Conservation (phyloP, 495 filamentous ascomycete species). For the Penicillium silybi region DNA sequence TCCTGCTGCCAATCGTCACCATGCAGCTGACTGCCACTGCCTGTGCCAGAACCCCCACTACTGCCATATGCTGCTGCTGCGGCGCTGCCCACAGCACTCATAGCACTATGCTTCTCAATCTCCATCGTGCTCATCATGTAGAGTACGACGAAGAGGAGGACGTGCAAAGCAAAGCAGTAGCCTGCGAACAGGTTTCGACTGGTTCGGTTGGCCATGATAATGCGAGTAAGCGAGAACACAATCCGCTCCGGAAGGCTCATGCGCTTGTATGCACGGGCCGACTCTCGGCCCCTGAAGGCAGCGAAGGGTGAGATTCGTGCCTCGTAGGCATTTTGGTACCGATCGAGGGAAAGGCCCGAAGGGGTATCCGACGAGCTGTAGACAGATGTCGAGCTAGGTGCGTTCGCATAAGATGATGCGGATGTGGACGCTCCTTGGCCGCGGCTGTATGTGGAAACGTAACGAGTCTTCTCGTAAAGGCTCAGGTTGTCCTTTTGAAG, state of each 20-base stretch:
- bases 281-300: constrained; percentile 88
- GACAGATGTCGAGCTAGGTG: constrained; percentile 72
- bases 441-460: constrained; percentile 87
- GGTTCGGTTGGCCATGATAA: constrained; percentile 84
- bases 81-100: constrained; percentile 38
- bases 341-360: constrained; percentile 68
- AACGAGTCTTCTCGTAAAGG: constrained; percentile 97
- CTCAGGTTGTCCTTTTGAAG: constrained; percentile 95
- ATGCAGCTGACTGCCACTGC: constrained; percentile 38
- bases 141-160: constrained; percentile 79
- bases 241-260: constrained; percentile 89
- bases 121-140: constrained; percentile 74
- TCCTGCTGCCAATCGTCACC: constrained; percentile 62
- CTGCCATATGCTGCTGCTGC: constrained; percentile 42
- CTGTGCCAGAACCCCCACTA: constrained; percentile 24
- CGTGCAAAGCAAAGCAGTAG: constrained; percentile 85
- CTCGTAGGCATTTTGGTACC: constrained; percentile 92
- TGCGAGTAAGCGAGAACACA: constrained; percentile 84
- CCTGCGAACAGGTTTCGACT: constrained; percentile 93
- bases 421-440: constrained; percentile 59
- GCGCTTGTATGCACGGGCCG: constrained; percentile 84
- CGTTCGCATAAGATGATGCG: constrained; percentile 65
- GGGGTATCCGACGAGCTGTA: constrained; percentile 55
- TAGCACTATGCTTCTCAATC: constrained; percentile 52
- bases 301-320: constrained; percentile 93